These are phyloP conservation scores for Magnusiomyces paraingens DNA, from an alignment of 1,139 yeast genomes.

Conservation along the genomic window DNA sequence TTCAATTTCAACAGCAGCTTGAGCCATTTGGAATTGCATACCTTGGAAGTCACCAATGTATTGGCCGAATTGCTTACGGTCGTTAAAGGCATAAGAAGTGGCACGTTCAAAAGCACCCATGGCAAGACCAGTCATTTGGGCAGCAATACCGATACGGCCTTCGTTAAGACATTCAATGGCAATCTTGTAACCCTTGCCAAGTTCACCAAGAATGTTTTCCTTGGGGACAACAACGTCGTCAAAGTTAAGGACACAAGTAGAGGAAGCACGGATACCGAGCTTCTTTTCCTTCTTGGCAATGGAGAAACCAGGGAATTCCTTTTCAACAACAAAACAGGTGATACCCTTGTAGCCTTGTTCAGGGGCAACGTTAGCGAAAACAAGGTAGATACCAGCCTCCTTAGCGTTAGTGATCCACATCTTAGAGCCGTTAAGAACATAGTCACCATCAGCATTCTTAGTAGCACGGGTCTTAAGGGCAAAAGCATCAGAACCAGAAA, in stretches of 20 bases:
- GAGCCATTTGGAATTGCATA: slow-evolving; percentile 42
- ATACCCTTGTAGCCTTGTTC: slow-evolving; percentile 41
- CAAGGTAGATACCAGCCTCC: slow-evolving; percentile 40
- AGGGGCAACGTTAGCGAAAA: slow-evolving; percentile 40
- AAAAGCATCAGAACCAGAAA: slow-evolving; percentile 43
- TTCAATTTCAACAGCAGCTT: slow-evolving; percentile 41
- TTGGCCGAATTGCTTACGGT: slow-evolving; percentile 41
- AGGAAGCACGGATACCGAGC: slow-evolving; percentile 40
- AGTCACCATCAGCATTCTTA: slow-evolving; percentile 33
- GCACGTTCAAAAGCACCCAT: slow-evolving; percentile 41
- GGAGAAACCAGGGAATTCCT: slow-evolving; percentile 35
- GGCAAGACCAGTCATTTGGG: slow-evolving; percentile 42
- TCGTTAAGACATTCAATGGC: slow-evolving; percentile 42
- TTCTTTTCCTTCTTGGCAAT: slow-evolving; percentile 42
- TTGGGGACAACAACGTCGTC: slow-evolving; percentile 40
- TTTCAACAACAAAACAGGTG: slow-evolving; percentile 41
- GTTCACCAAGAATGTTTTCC: slow-evolving; percentile 39
- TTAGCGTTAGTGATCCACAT: slow-evolving; percentile 44
- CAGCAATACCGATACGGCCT: slow-evolving; percentile 43
- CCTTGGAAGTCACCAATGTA: slow-evolving; percentile 42
- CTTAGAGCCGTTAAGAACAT: slow-evolving; percentile 37
- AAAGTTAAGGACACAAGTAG: slow-evolving; percentile 39
- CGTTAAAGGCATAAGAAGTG: slow-evolving; percentile 36
- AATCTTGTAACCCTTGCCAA: slow-evolving; percentile 42
- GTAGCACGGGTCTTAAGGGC: slow-evolving; percentile 37